Conservation (phyloP, 73 alveolate species). For the Uronychia setigera region DNA sequence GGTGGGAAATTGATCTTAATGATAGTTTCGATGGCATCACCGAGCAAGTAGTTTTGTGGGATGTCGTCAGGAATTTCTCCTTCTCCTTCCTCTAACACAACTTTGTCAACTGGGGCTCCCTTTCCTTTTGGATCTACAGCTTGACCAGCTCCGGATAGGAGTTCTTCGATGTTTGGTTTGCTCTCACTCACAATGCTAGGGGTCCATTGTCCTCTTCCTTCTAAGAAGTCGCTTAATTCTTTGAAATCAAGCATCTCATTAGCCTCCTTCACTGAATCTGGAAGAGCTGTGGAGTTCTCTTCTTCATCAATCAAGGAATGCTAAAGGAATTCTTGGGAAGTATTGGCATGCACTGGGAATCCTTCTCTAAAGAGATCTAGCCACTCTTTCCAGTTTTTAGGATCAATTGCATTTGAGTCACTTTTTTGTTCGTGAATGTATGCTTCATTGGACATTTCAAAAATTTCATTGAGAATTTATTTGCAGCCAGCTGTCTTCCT, state of each 20-base stretch:
- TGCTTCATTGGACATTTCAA: constrained; percentile 95
- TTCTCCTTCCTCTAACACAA: constrained; percentile 51
- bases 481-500: constrained; percentile 74
- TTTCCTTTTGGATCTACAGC: constrained; percentile 49
- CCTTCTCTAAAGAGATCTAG: constrained; percentile 80
- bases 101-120: constrained; percentile 51
- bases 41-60: constrained; percentile 49
- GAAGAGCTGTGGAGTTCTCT: neutral
- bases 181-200: constrained; percentile 23
- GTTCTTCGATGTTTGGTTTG: constrained; percentile 41
- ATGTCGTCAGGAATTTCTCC: constrained; percentile 31
- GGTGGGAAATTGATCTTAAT: constrained; percentile 40
- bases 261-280: neutral
- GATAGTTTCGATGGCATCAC: constrained; percentile 58
- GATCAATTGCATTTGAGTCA: constrained; percentile 91
- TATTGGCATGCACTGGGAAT: constrained; percentile 44
- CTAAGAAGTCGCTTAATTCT: constrained; percentile 75
- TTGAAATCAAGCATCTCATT: constrained; percentile 52
- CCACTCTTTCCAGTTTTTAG: constrained; percentile 93
- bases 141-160: constrained; percentile 39
- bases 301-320: neutral
- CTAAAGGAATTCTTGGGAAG: neutral
- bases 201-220: constrained; percentile 79
- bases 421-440: constrained; percentile 87
- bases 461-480: constrained; percentile 75